Evolutionary conservation across 768 basidiomycete genomes (phyloP), one percentile per base, ranked within the genome.

Genomic region (Leccinum disarticulatum): DNA sequence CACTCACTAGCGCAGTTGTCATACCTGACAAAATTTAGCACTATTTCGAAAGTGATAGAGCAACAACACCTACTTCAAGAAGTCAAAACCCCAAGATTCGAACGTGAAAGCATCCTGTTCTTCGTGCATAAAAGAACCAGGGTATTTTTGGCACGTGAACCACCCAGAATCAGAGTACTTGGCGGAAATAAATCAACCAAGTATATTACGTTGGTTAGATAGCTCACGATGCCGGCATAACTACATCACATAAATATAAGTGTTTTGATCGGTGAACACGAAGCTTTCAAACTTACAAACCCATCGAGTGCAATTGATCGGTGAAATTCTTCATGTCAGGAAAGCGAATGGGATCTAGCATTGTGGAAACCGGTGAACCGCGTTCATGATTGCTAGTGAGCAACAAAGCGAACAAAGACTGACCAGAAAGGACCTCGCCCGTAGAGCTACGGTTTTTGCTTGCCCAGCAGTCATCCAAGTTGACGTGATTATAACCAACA

Each of bases 91-190:
- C 86, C 86, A 88, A 49, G 68, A 66, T 55, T 81, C 79, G 74
- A 87, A 87, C 3, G 80, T 75, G 63, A 81, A 75, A 35, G 78
- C 80, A 71, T 87, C 86, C 77, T 81, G 78, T 25, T 77, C 81
- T 66, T 87, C 86, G 62, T 87, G 81, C 68, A 77, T 74, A 70
- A 75, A 87, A 4, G 86, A 87, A 41, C 86, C 86, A 2, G 86
- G 85, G 65, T 83, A 87, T 14, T 79, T 65, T 28, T 77, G 75
- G 62, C 86, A 87, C 6, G 86, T 87, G 64, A 80, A 84, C 86
- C 85, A 87, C 15, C 86, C 86, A 0, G 86, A 83, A 69, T 87
- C 85, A 59, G 84, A 82, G 60, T 87, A 87, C 86, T 86, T 30
- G 10, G 46, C 7, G 14, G 30, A 53, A 35, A 54, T 35, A 6